Evolutionary conservation across 2,329 filamentous ascomycete genomes (phyloP).

Genomic region (Camptophora hylomeconis): DNA sequence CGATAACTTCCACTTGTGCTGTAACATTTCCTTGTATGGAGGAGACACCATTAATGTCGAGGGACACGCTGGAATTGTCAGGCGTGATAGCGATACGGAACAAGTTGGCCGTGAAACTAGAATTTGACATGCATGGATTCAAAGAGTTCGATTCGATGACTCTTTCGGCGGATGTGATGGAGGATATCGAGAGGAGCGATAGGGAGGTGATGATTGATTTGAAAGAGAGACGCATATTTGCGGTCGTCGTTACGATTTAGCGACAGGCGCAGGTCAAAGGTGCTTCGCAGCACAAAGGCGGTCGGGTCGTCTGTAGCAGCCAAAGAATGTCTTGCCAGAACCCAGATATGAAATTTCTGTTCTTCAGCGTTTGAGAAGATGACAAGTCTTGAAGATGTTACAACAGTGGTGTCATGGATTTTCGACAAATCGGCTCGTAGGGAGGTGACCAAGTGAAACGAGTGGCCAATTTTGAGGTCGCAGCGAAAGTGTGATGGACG

Average conservation of each 20-base stretch:
- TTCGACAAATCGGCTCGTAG: conserved; percentile 1
- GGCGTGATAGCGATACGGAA: conserved; percentile 63
- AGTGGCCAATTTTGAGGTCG: conserved; percentile 4
- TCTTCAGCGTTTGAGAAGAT: background rate
- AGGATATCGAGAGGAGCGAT: conserved; percentile 25
- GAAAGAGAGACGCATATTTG: conserved; percentile 14
- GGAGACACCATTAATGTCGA: conserved; percentile 70
- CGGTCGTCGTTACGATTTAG: background rate
- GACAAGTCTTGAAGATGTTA: conserved; percentile 1
- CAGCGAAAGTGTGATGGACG: conserved; percentile 4
- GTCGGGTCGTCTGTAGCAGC: background rate
- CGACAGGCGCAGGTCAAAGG: background rate
- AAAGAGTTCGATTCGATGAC: conserved; percentile 73
- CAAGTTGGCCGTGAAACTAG: conserved; percentile 72
- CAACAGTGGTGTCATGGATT: conserved; percentile 4
- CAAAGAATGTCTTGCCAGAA: too few species aligned
- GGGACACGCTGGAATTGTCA: conserved; percentile 55
- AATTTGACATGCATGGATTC: conserved; percentile 72
- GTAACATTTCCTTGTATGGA: conserved; percentile 71
- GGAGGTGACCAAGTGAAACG: conserved; percentile 2
- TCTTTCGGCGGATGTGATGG: conserved; percentile 46
- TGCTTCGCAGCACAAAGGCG: conserved; percentile 1
- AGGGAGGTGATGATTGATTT: conserved; percentile 19
- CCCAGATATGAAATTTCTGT: too few species aligned
- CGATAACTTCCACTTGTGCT: conserved; percentile 62